Base-by-base conservation (phyloP, 1,284 basidiomycete species). In the Austroboletus novae-zelandiae region DNA sequence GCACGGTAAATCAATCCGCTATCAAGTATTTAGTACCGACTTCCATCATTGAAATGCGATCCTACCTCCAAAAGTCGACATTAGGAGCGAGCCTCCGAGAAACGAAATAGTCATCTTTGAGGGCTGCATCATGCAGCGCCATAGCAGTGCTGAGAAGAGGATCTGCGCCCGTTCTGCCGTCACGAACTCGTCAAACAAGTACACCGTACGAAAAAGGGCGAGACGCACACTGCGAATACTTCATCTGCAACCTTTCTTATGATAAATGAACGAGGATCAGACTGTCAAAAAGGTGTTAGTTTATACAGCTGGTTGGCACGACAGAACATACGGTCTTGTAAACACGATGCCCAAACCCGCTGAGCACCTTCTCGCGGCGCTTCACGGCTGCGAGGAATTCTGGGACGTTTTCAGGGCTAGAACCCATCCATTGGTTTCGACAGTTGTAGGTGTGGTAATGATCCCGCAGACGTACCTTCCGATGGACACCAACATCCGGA, bases 191-290 rank as follows among this genome's bases (percentile, higher is more conserved):
- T 40, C 29, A 46, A 47, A 47, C 50, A 41, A 15, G 39, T 30
- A 35, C 30, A 45, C 7, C n/a, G 18, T 20, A 13, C 35, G 36
- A 31, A 2, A 34, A 32, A 43, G 14, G n/a, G 34, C 35, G 15
- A 17, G 45, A 52, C 44, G 55, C 67, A 90, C 89, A 91, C 80
- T 66, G 83, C 81, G 72, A 92, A 92, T 5, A 94, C 90, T 57
- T 93, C 91, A 62, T 93, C 87, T 11, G 91, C 91, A 8, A 84
- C 90, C 71, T 89, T 86, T 48, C 91, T 82, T 42, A 95, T 88
- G 61, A 94, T 91, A 64, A 88, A 91, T 2, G 89, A 91, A 25
- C 91, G 81, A 20, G 91, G 91, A 67, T 94, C 91, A 25, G 87
- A 90, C 85, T 90, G 54, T 45, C 41, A n/a, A 14, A 47, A 32